Evolutionary conservation across 495 filamentous ascomycete species (phyloP).

Genomic region (Patellaria atrata): DNA sequence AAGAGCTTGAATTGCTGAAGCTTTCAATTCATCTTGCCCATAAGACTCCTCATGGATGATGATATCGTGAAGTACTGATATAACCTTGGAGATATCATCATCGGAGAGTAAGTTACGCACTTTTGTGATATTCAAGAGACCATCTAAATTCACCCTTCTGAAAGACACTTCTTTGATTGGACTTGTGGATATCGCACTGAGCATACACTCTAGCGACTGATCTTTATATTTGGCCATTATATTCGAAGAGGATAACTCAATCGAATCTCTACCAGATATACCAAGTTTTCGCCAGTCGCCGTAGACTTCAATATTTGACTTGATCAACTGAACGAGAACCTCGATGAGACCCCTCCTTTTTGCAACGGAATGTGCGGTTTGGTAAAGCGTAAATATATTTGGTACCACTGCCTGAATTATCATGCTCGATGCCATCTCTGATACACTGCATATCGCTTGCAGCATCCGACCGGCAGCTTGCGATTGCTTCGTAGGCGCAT

Average conservation of each 20-base stretch:
- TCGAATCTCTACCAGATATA: no score
- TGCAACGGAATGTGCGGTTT: constrained; percentile 47
- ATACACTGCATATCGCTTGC: constrained; percentile 39
- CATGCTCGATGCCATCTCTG: constrained; percentile 38
- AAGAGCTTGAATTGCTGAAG: constrained; percentile 48
- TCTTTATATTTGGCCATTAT: constrained; percentile 45
- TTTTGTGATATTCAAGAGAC: constrained; percentile 41
- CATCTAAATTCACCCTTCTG: constrained; percentile 44
- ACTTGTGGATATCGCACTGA: constrained; percentile 44
- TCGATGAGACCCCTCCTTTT: constrained; percentile 56
- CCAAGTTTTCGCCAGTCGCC: constrained; percentile 40
- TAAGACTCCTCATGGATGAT: constrained; percentile 44
- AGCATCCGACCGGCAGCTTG: constrained; percentile 53
- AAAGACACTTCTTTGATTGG: constrained; percentile 53
- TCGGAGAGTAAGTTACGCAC: constrained; percentile 45
- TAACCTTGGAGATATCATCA: constrained; percentile 46
- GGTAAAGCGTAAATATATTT: constrained; percentile 46
- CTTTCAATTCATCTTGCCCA: constrained; percentile 43
- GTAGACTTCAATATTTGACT: constrained; percentile 42
- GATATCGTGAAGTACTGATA: constrained; percentile 52
- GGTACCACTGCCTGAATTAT: constrained; percentile 43
- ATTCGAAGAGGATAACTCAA: constrained; percentile 30
- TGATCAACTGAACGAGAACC: constrained; percentile 42
- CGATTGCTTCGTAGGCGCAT: constrained; percentile 65
- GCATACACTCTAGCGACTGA: constrained; percentile 44